Percentiles rank a stretch among this genome's conserved stretches.
phyloP scores from a whole-genome alignment of 2,329 filamentous ascomycete genomes.

The Microdochium nivale region DNA sequence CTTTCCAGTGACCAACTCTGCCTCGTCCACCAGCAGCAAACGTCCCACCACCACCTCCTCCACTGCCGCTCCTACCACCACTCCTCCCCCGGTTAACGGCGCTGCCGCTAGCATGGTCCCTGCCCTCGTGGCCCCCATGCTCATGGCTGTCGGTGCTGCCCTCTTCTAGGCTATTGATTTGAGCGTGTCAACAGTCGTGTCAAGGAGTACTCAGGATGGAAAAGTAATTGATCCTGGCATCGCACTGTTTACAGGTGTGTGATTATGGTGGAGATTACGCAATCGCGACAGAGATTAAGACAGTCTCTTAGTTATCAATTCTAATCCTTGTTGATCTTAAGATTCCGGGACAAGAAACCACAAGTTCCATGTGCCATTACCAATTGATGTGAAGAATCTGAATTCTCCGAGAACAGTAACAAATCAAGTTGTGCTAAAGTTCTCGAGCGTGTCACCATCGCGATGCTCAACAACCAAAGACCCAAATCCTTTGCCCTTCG shows the following conservation, averaged over 20 bases:
- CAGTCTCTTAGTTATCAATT: too few species aligned
- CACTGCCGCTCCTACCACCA: slow-evolving; percentile 8
- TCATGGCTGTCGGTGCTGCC: slow-evolving; percentile 13
- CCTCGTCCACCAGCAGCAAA: slow-evolving; percentile 5
- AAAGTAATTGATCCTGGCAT: not conserved
- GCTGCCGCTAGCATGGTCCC: slow-evolving; percentile 13
- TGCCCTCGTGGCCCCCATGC: slow-evolving; percentile 16
- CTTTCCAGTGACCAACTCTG: slow-evolving; percentile 5
- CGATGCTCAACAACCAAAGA: too few species aligned
- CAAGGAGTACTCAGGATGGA: not conserved
- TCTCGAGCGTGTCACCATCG: too few species aligned
- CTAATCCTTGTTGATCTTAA: too few species aligned
- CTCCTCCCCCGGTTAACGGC: slow-evolving; percentile 16
- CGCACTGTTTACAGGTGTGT: not conserved
- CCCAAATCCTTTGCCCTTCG: too few species aligned
- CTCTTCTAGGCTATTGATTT: slow-evolving; percentile 10
- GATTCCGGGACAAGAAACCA: too few species aligned
- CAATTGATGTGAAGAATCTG: too few species aligned
- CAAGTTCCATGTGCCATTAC: too few species aligned
- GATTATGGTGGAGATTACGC: too few species aligned
- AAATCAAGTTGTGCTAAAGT: too few species aligned
- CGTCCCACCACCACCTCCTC: slow-evolving; percentile 4
- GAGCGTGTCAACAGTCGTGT: not conserved
- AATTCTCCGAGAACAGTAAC: too few species aligned
- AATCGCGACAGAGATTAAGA: too few species aligned